Conservation (phyloP, 2,329 filamentous ascomycete genomes). For the Pseudogymnoascus sp. region DNA sequence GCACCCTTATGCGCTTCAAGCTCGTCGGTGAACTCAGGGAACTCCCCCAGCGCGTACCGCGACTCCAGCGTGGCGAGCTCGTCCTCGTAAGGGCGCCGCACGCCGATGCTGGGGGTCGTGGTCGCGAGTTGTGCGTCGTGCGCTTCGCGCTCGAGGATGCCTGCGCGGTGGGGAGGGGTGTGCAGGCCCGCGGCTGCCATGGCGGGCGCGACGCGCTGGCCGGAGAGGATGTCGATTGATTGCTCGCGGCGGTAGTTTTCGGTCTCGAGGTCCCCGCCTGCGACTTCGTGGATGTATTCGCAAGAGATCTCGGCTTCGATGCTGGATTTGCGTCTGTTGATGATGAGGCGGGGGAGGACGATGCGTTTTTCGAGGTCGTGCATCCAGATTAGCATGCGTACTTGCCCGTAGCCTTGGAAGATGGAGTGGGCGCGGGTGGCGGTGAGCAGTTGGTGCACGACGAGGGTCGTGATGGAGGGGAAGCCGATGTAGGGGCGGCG, state of each 20-base stretch:
- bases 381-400: constrained; percentile 71
- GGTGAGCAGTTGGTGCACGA: constrained; percentile 54
- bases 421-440: constrained; percentile 49
- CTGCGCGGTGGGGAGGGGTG: constrained; percentile 40
- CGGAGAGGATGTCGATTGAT: constrained; percentile 40
- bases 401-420: constrained; percentile 68
- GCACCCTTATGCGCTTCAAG: neutral
- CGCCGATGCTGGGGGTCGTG: neutral
- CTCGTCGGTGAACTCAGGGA: neutral
- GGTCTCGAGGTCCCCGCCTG: constrained; percentile 25
- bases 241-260: constrained; percentile 35
- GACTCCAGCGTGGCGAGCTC: constrained; percentile 14
- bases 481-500: constrained; percentile 43
- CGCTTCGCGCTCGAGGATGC: constrained; percentile 24
- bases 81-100: neutral
- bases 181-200: constrained; percentile 38
- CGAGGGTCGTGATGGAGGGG: constrained; percentile 47
- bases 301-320: constrained; percentile 54
- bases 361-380: constrained; percentile 49
- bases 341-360: constrained; percentile 53
- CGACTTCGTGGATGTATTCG: constrained; percentile 52
- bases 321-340: constrained; percentile 46
- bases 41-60: neutral
- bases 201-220: constrained; percentile 31
- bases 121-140: constrained; percentile 5